Conservation (phyloP, 1,284 basidiomycete species). For the Puccinia brachypodii region DNA sequence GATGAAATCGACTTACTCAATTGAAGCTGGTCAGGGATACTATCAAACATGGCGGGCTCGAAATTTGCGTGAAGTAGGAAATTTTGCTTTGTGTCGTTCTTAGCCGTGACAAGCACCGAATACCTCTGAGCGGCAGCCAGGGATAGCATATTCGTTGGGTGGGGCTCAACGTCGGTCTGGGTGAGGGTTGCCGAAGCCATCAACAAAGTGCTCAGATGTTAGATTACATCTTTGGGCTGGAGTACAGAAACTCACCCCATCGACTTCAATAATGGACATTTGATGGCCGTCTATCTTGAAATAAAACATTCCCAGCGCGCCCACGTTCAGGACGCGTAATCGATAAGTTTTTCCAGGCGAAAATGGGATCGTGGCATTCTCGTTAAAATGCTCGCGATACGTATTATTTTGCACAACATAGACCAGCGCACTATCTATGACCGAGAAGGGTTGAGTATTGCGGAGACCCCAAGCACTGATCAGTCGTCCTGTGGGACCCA, state of each 20-base stretch:
- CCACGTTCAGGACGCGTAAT: slow-evolving; percentile 74
- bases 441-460: slow-evolving; percentile 19
- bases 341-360: slow-evolving; percentile 71
- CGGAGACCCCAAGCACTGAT: background rate
- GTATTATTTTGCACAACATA: slow-evolving; percentile 72
- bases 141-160: slow-evolving; percentile 68
- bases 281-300: slow-evolving; percentile 87
- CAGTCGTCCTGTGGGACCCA: slow-evolving; percentile 58
- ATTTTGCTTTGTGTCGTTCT: slow-evolving; percentile 76
- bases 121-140: slow-evolving; percentile 89
- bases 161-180: slow-evolving; percentile 67
- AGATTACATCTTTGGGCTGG: background rate
- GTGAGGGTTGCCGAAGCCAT: too few relatives aligned
- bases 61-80: slow-evolving; percentile 89
- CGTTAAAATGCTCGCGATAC: slow-evolving; percentile 61
- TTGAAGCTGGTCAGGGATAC: slow-evolving; percentile 68
- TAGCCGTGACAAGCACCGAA: slow-evolving; percentile 82
- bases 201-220: background rate
- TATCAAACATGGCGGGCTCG: slow-evolving; percentile 80
- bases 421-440: slow-evolving; percentile 71
- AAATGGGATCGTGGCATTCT: slow-evolving; percentile 81
- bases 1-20: slow-evolving; percentile 63
- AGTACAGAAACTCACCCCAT: slow-evolving; percentile 64
- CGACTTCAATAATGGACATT: slow-evolving; percentile 84
- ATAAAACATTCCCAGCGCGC: slow-evolving; percentile 64